Percentiles rank a stretch among this genome's conserved stretches.
phyloP scores from a whole-genome alignment of 306 rosid species.

The Coriaria nepalensis region DNA sequence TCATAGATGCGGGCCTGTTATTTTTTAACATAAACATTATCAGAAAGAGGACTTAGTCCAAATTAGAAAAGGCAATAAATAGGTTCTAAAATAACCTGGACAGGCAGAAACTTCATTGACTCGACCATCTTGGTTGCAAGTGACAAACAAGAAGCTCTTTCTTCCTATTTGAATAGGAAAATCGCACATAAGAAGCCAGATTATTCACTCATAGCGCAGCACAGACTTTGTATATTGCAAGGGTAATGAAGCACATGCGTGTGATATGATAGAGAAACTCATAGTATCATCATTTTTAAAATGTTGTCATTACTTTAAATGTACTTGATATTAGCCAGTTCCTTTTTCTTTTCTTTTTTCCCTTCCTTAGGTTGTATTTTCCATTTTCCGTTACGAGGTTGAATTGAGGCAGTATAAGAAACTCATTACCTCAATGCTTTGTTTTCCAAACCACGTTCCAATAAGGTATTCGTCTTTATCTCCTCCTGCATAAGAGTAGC shows the following conservation, averaged over 20 bases:
- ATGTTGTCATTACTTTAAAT: too few relatives aligned
- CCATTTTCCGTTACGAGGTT: too few relatives aligned
- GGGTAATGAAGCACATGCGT: too few relatives aligned
- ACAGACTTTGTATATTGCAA: too few relatives aligned
- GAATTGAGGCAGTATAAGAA: too few relatives aligned
- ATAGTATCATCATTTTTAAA: too few relatives aligned
- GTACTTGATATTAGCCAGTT: too few relatives aligned
- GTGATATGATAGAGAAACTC: too few relatives aligned
- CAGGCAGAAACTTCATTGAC: slow-evolving; percentile 66
- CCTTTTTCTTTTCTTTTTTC: too few relatives aligned
- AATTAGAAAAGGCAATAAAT: neutral
- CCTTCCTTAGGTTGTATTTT: too few relatives aligned
- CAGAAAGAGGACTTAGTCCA: neutral
- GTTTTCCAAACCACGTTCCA: slow-evolving; percentile 82
- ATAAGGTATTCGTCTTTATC: slow-evolving; percentile 76
- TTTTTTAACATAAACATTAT: too few relatives aligned
- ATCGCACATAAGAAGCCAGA: slow-evolving; percentile 15
- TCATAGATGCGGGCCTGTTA: slow-evolving; percentile 72
- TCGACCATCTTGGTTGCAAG: slow-evolving; percentile 70
- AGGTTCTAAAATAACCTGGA: slow-evolving; percentile 42
- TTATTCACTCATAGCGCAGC: neutral
- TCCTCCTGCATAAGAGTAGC: slow-evolving; percentile 67
- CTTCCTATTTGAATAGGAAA: slow-evolving; percentile 47
- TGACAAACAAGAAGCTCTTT: slow-evolving; percentile 51
- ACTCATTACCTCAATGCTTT: slow-evolving; percentile 60